phyloP scores from a whole-genome alignment of 805 yeast species.

The Lipomyces sp. region DNA sequence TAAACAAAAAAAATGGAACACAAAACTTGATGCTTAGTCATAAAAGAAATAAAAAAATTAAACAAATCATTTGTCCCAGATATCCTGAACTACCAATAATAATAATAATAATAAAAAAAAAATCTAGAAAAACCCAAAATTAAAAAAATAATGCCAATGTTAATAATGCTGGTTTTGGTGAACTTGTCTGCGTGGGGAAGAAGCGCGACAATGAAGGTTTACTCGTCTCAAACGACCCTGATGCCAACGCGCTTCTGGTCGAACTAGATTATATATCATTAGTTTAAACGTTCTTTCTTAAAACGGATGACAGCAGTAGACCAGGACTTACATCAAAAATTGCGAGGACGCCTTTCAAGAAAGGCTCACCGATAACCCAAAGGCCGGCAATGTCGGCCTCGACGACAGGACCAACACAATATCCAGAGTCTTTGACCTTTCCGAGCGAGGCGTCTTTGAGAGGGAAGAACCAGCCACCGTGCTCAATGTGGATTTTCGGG shows the following conservation, averaged over 20 bases:
- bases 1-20: background rate
- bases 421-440: conserved; percentile 36
- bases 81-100: background rate
- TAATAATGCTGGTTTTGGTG: background rate
- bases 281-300: background rate
- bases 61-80: background rate
- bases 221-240: conserved; percentile 12
- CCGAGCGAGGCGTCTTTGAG: conserved; percentile 31
- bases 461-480: conserved; percentile 37
- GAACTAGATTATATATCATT: conserved; percentile 7
- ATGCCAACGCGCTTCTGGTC: conserved; percentile 31
- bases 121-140: background rate
- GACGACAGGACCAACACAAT: conserved; percentile 35
- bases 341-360: conserved; percentile 28
- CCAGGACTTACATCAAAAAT: conserved; percentile 24
- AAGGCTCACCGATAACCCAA: conserved; percentile 37
- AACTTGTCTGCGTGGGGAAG: background rate
- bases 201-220: background rate
- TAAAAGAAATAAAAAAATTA: background rate
- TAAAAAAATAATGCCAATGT: background rate
- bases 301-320: background rate
- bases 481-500: conserved; percentile 35
- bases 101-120: background rate
- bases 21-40: background rate
- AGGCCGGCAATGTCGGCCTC: conserved; percentile 36